These are phyloP conservation scores for Gastrolobium bilobum DNA, from an alignment of 306 rosid species.

Conservation along the genomic window DNA sequence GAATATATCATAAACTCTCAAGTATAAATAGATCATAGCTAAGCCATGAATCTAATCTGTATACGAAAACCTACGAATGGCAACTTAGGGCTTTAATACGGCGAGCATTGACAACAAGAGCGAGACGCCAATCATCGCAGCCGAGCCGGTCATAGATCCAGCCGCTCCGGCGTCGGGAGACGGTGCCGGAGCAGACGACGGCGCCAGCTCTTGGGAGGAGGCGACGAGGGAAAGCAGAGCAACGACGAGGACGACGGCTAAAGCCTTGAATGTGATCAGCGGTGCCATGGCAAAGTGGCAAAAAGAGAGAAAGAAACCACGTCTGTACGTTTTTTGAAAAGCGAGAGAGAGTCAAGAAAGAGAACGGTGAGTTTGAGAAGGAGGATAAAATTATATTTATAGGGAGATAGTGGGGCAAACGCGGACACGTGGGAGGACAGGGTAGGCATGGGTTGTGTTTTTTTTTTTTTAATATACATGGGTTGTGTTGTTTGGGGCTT, in stretches of 20 bases:
- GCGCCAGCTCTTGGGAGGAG: slow-evolving; percentile 48
- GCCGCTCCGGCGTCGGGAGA: slow-evolving; percentile 50
- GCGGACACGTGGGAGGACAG: no score
- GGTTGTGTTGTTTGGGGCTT: no score
- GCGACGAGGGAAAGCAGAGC: slow-evolving; percentile 48
- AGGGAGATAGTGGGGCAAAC: no score
- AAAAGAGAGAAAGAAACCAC: background rate
- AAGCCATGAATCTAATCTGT: background rate
- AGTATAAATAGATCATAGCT: slow-evolving; percentile 10
- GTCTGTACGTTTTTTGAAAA: background rate
- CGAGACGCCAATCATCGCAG: slow-evolving; percentile 54
- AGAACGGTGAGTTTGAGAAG: background rate
- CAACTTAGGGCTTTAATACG: slow-evolving; percentile 42
- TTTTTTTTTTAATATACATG: no score
- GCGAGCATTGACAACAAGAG: slow-evolving; percentile 48
- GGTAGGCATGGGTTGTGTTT: no score
- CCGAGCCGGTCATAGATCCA: slow-evolving; percentile 40
- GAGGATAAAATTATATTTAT: no score
- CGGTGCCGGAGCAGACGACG: slow-evolving; percentile 51
- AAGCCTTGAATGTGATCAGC: slow-evolving; percentile 34
- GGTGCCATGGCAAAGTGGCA: slow-evolving; percentile 47
- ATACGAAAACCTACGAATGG: background rate
- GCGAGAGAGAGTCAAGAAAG: background rate
- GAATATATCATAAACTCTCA: background rate
- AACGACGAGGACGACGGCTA: slow-evolving; percentile 40